Evolutionary conservation across 306 rosid species (phyloP), one percentile per base, ranked within the genome.

Genomic region (Malus sieversii): DNA sequence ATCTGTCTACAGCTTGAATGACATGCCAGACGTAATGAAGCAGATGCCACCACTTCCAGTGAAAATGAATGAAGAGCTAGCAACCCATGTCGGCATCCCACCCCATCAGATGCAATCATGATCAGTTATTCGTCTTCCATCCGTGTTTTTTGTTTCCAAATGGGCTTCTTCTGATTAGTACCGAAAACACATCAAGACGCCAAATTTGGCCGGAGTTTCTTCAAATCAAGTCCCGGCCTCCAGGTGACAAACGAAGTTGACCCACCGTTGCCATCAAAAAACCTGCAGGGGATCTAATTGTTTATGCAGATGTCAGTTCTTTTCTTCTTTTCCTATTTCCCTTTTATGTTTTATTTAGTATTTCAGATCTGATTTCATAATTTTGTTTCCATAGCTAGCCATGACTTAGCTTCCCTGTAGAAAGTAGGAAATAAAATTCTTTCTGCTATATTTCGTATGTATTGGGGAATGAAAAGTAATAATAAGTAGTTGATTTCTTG

Each of bases 1-100:
- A 33, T 40, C 35, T 66, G 62, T 74, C 18, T 65, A 38, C 88
- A 92, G 97, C 60, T 79, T 89, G 81, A 85, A 79, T 32, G 97
- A 95, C 83, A 77, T 76, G 42, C 97, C 99, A 3, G 96, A 89
- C 53, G 92, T 90, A 76, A 92, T 95, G 99, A 95, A 95, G 91
- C 96, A 95, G 84, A 92, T 92, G 99, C 97, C 97, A 2, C 93
- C 97, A 6, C 93, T 92, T 80, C 96, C 97, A 0, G 93, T 85
- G 86, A 95, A 95, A 86, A 78, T 95, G 84, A 92, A 95, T 62
- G 97, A 90, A 20, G 99, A 92, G 75, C 86, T 95, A 38, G 93
- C 93, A 9, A 88, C 82, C 84, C 84, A 91, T 73, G 87, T 95
- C 23, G 45, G 72, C 96, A 92, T 70, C 93, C 92, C 90, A 20